These are phyloP conservation scores for Nannochloropsis granulata DNA, from an alignment of 108 stramenopile genomes.

Conservation along the genomic window DNA sequence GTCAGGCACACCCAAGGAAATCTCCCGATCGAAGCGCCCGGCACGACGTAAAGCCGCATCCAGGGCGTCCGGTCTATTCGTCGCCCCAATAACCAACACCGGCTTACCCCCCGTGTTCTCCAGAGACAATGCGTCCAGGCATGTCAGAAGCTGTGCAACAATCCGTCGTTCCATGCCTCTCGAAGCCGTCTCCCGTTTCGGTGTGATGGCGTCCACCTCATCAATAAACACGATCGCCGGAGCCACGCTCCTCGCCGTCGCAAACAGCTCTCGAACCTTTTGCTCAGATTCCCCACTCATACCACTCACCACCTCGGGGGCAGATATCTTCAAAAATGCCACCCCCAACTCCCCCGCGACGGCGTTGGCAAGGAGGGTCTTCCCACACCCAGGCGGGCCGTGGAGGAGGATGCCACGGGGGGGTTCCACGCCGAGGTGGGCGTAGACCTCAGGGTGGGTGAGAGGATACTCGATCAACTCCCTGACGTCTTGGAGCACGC, in stretches of 20 bases:
- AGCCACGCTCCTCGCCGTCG: slow-evolving; percentile 54
- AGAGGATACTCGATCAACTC: slow-evolving; percentile 59
- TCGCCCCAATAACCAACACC: slow-evolving; percentile 91
- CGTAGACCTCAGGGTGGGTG: slow-evolving; percentile 86
- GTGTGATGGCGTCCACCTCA: slow-evolving; percentile 45
- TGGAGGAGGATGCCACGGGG: slow-evolving; percentile 93
- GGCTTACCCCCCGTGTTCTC: slow-evolving; percentile 38
- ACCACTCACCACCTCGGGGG: slow-evolving; percentile 89
- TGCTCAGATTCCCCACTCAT: slow-evolving; percentile 86
- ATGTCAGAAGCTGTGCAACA: slow-evolving; percentile 85
- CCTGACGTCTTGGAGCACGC: slow-evolving; percentile 33
- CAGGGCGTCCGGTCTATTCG: slow-evolving; percentile 86
- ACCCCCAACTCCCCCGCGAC: slow-evolving; percentile 54
- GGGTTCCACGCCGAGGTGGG: slow-evolving; percentile 86
- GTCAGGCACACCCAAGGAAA: slow-evolving; percentile 85
- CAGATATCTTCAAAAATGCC: slow-evolving; percentile 57
- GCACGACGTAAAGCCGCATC: slow-evolving; percentile 84
- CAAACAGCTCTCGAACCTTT: slow-evolving; percentile 73
- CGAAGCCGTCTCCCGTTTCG: slow-evolving; percentile 34
- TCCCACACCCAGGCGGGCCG: slow-evolving; percentile 95
- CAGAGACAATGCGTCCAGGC: slow-evolving; percentile 60
- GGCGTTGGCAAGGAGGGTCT: slow-evolving; percentile 83
- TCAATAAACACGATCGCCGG: slow-evolving; percentile 47
- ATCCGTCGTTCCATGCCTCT: slow-evolving; percentile 94
- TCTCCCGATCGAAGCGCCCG: slow-evolving; percentile 94